phyloP scores from a whole-genome alignment of 2,329 filamentous ascomycete species.

The Claviceps citrina region DNA sequence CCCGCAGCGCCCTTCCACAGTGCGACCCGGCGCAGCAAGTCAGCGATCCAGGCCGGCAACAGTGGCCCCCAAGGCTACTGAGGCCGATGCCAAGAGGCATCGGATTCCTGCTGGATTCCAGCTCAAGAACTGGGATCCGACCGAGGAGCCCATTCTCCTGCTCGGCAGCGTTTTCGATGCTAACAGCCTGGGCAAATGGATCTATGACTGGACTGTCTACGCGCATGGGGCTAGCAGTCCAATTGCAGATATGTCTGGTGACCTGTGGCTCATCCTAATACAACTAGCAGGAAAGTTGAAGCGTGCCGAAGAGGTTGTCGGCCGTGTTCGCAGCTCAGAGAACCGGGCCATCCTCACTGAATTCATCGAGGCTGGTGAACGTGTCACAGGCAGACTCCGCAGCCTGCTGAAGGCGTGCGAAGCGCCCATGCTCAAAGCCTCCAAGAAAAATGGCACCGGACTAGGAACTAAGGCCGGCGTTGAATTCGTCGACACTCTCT shows the following conservation, averaged over 20 bases:
- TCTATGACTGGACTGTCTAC: conserved; percentile 98
- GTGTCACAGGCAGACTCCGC: conserved; percentile 72
- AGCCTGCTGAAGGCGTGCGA: conserved; percentile 82
- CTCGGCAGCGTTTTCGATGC: conserved; percentile 93
- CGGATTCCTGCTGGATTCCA: conserved; percentile 82
- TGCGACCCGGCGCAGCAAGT: conserved; percentile 25
- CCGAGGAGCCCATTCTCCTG: conserved; percentile 83
- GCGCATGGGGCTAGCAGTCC: conserved; percentile 67
- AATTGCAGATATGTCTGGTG: conserved; percentile 80
- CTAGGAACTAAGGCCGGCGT: conserved; percentile 86
- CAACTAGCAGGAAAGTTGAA: conserved; percentile 89
- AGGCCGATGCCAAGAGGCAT: conserved; percentile 45
- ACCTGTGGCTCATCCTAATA: conserved; percentile 89
- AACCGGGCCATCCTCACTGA: conserved; percentile 73
- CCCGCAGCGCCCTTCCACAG: conserved; percentile 38
- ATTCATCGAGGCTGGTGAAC: conserved; percentile 78
- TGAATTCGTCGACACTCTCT: conserved; percentile 92
- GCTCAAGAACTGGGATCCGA: conserved; percentile 95
- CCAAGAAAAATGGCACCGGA: conserved; percentile 49
- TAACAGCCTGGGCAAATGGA: conserved; percentile 96
- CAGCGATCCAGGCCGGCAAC: conserved; percentile 18
- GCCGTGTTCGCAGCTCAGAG: conserved; percentile 55
- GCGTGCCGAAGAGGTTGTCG: conserved; percentile 64
- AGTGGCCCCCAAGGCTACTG: conserved; percentile 34
- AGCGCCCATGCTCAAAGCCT: conserved; percentile 83